Evolutionary conservation across 1,284 basidiomycete genomes (phyloP).

Genomic region (Schizophyllum commune): DNA sequence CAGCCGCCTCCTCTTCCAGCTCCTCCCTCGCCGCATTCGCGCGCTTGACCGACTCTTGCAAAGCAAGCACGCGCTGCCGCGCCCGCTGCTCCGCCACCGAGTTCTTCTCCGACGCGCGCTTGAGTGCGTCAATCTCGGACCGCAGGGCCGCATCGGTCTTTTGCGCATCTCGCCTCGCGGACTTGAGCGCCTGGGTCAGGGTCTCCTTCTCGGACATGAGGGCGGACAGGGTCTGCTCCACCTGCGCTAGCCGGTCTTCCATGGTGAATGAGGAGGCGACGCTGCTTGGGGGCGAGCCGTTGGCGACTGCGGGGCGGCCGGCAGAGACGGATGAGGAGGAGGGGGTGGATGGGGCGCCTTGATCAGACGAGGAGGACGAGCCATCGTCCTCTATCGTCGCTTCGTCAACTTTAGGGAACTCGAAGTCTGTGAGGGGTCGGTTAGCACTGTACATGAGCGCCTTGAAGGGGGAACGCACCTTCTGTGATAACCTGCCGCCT

Average conservation of each 20-base stretch:
- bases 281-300: slow-evolving; percentile 12
- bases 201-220: slow-evolving; percentile 53
- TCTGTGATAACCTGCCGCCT: slow-evolving; percentile 57
- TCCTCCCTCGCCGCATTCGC: slow-evolving; percentile 52
- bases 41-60: slow-evolving; percentile 71
- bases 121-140: slow-evolving; percentile 67
- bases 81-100: slow-evolving; percentile 55
- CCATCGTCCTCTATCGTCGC: not conserved
- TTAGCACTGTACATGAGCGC: not conserved
- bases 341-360: slow-evolving; percentile 7
- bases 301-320: slow-evolving; percentile 5
- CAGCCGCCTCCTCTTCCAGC: slow-evolving; percentile 40
- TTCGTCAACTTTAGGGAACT: not conserved
- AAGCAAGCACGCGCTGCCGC: slow-evolving; percentile 65
- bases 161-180: slow-evolving; percentile 63
- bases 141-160: slow-evolving; percentile 67
- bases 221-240: slow-evolving; percentile 48
- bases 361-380: not conserved
- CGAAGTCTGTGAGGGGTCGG: not conserved
- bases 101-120: slow-evolving; percentile 65
- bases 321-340: slow-evolving; percentile 8
- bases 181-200: slow-evolving; percentile 55
- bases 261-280: slow-evolving; percentile 25
- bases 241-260: slow-evolving; percentile 56
- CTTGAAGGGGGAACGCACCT: slow-evolving; percentile 26